Base-by-base conservation (phyloP, 331 rosid species). In the Malus hybrid region DNA sequence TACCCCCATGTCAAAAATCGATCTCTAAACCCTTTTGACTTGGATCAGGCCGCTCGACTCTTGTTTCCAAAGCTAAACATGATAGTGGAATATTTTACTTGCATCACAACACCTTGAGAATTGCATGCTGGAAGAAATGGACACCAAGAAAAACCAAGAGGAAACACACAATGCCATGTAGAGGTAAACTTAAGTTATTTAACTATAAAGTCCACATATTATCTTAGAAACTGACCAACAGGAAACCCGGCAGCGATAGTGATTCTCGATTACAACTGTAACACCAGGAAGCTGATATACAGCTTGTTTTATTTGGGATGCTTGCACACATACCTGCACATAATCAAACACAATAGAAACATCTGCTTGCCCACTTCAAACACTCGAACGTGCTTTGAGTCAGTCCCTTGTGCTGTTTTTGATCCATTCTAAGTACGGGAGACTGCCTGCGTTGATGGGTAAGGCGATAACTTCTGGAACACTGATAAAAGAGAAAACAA, bases 391-490 rank as follows among this genome's bases (percentile, higher is more conserved):
- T 27, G 27, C 59, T 50, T 46, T 54, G 24, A 66, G 69, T 93
- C 87, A 92, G 84, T 90, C 95, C 80, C 88, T 87, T 9, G 99
- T 95, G 90, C 92, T 95, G 85, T 85, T 88, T 81, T 92, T 92
- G 62, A 95, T 52, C 99, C 97, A 95, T 68, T 92, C 97, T 46
- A 95, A 84, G 83, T 95, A 95, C 68, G 81, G 81, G 34, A 81
- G 84, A 78, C 87, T 90, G 72, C 99, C 99, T 13, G 97, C 97
- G 1, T 89, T 86, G 79, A 95, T 90, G 32, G 97, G 97, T 62
- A 95, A 84, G 70, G 97, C 88, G 33, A 95, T 92, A 64, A 95
- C 99, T 87, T 95, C 97, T 2, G 99, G 99, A 65, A 90, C 95
- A 13, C 99, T 94, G 90, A 72, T 34, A 3, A 8, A 72, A 75